Conservation (phyloP, 257 asterid genomes). For the Solanum etuberosum region DNA sequence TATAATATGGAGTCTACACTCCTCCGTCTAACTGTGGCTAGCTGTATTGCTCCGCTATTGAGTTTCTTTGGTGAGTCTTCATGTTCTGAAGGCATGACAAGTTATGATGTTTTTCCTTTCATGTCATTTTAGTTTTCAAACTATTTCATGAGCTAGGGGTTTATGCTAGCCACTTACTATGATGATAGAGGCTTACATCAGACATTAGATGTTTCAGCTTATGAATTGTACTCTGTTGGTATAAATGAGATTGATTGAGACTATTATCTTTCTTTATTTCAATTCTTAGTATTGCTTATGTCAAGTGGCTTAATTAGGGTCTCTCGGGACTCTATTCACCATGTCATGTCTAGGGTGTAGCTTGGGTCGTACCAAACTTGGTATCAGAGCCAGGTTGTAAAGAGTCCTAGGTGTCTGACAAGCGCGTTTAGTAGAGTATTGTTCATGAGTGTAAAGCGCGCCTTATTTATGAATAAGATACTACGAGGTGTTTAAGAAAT, state of each 20-base stretch:
- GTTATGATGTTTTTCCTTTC: too few species aligned
- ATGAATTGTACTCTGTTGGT: neutral
- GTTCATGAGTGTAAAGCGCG: neutral
- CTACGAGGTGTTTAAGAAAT: neutral
- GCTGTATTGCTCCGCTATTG: neutral
- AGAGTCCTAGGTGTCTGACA: neutral
- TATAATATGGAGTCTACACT: neutral
- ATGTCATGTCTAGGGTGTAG: neutral
- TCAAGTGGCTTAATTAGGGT: neutral
- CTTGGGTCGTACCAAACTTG: neutral
- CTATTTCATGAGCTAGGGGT: neutral
- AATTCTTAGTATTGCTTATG: neutral
- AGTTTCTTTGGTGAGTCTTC: neutral
- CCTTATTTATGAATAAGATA: too few species aligned
- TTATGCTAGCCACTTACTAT: neutral
- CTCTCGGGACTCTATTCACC: neutral
- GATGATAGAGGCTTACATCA: neutral
- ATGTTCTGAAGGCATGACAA: neutral
- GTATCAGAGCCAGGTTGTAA: neutral
- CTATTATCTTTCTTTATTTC: neutral
- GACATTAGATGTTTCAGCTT: neutral
- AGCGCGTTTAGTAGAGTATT: neutral
- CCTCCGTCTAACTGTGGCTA: neutral
- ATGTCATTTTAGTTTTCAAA: neutral
- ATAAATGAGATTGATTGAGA: neutral